A percentile compares a stretch with the other conserved stretches of the same genome.
phyloP scores from a whole-genome alignment of 495 filamentous ascomycete genomes.

The Pyrenopolyporus hunteri region DNA sequence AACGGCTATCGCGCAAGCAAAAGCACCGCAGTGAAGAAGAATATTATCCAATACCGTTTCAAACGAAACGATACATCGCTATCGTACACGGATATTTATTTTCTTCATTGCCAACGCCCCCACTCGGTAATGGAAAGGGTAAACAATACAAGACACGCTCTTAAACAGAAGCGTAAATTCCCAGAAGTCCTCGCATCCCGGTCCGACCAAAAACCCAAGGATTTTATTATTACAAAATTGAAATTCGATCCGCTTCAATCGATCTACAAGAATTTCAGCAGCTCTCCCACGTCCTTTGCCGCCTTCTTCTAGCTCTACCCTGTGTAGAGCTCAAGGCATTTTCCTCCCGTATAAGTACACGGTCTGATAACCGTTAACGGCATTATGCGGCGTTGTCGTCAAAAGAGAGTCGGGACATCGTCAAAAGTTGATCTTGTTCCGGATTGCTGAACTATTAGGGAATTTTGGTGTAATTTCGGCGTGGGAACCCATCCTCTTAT shows the following conservation, averaged over 20 bases:
- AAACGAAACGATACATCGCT: slow-evolving; percentile 5
- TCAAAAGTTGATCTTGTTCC: slow-evolving; percentile 18
- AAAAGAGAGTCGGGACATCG: slow-evolving; percentile 29
- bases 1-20: neutral
- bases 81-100: slow-evolving; percentile 12
- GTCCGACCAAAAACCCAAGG: neutral
- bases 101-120: slow-evolving; percentile 6
- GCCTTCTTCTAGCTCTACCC: neutral
- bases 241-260: neutral
- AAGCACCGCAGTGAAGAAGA: neutral
- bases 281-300: neutral
- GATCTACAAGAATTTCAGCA: no score
- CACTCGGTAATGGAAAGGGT: neutral
- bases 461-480: slow-evolving; percentile 9
- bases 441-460: slow-evolving; percentile 12
- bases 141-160: slow-evolving; percentile 1
- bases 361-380: slow-evolving; percentile 5
- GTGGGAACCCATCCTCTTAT: no score
- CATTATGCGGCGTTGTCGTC: slow-evolving; percentile 23
- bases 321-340: neutral
- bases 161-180: slow-evolving; percentile 1
- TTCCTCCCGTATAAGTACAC: neutral
- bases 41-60: slow-evolving; percentile 12
- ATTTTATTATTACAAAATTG: slow-evolving; percentile 17
- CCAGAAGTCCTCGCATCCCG: neutral